Evolutionary conservation across 2,329 filamentous ascomycete genomes (phyloP).

Genomic region (Neopestalotiopsis rosae): DNA sequence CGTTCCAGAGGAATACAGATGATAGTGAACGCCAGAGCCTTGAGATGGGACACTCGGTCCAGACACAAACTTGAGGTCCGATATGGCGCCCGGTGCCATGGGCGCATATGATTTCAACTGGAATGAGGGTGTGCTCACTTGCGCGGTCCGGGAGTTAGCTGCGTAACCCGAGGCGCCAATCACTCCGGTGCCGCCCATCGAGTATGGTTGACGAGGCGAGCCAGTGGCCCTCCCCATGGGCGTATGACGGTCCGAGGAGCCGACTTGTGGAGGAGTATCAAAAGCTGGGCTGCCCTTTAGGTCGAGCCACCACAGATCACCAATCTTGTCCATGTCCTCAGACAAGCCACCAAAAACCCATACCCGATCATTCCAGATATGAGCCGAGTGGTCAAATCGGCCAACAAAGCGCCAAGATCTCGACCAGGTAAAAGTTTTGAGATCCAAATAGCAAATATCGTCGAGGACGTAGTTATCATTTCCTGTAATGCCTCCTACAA

Average conservation of each 20-base stretch:
- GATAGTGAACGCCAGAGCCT: conserved; percentile 91
- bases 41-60: conserved; percentile 87
- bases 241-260: conserved; percentile 53
- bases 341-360: conserved; percentile 97
- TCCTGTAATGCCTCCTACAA: conserved; percentile 93
- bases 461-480: conserved; percentile 92
- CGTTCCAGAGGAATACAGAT: conserved; percentile 90
- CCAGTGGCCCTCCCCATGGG: conserved; percentile 46
- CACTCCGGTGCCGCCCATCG: conserved; percentile 52
- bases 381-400: conserved; percentile 93
- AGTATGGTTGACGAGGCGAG: conserved; percentile 59
- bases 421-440: conserved; percentile 98
- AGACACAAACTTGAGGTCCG: conserved; percentile 86
- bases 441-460: conserved; percentile 94
- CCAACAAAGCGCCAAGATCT: conserved; percentile 94
- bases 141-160: conserved; percentile 70
- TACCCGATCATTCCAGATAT: conserved; percentile 88
- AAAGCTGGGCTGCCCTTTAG: conserved; percentile 89
- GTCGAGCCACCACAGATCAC: conserved; percentile 97
- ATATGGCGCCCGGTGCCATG: conserved; percentile 86
- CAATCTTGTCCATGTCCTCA: conserved; percentile 95
- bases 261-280: conserved; percentile 68
- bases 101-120: conserved; percentile 77
- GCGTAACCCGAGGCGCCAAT: conserved; percentile 69
- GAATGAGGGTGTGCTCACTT: conserved; percentile 70